phyloP scores from a whole-genome alignment of 495 filamentous ascomycete genomes.

The Aspergillus kassunensis region DNA sequence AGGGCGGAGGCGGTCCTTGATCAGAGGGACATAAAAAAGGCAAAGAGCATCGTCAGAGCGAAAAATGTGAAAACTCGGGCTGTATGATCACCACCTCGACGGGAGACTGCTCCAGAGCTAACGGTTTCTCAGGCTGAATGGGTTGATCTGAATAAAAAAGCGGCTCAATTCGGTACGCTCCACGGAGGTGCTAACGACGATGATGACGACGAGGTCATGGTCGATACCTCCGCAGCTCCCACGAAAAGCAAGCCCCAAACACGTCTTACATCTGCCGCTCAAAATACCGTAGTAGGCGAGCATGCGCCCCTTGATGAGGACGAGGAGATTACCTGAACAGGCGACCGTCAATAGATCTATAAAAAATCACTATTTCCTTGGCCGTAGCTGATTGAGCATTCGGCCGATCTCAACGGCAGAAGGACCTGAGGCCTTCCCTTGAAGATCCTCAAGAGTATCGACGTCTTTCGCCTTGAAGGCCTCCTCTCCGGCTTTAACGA shows the following conservation, averaged over 20 bases:
- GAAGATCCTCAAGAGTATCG: slow-evolving; percentile 58
- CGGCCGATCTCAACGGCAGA: slow-evolving; percentile 55
- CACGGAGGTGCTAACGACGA: slow-evolving; percentile 22
- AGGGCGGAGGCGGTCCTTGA: slow-evolving; percentile 68
- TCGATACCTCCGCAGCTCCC: slow-evolving; percentile 24
- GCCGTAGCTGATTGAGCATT: slow-evolving; percentile 54
- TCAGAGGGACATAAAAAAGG: slow-evolving; percentile 64
- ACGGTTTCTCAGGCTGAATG: slow-evolving; percentile 36
- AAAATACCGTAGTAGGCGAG: slow-evolving; percentile 19
- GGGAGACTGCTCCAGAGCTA: slow-evolving; percentile 11
- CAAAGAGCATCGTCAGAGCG: slow-evolving; percentile 58
- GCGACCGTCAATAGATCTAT: slow-evolving; percentile 8
- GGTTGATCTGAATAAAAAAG: slow-evolving; percentile 40
- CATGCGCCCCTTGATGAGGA: slow-evolving; percentile 31
- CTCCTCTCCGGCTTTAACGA: slow-evolving; percentile 88
- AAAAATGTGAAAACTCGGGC: slow-evolving; percentile 51
- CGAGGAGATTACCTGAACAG: slow-evolving; percentile 44
- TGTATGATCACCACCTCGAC: slow-evolving; percentile 23
- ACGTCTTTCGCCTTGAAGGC: slow-evolving; percentile 77
- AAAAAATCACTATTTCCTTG: slow-evolving; percentile 38
- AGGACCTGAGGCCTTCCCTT: slow-evolving; percentile 52
- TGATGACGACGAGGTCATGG: slow-evolving; percentile 33
- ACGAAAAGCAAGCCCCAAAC: slow-evolving; percentile 18
- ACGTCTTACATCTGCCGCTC: slow-evolving; percentile 6
- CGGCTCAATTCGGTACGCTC: slow-evolving; percentile 28